Base-by-base conservation (phyloP, 2,329 filamentous ascomycete genomes). In the Pseudocercospora eumusae region DNA sequence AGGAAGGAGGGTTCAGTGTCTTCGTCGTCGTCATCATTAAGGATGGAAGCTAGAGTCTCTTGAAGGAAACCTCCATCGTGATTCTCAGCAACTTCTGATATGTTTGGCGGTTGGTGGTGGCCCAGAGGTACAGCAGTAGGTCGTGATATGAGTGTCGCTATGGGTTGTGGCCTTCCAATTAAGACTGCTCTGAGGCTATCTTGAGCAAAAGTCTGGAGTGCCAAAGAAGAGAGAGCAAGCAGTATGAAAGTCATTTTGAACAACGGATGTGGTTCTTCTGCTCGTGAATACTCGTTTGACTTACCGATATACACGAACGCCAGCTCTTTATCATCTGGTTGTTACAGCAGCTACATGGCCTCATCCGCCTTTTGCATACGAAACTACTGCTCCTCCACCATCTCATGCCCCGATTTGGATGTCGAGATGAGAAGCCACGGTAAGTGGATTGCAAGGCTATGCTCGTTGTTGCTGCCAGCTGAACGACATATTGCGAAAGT, bases 71-170 rank as follows among this genome's bases (percentile, higher is more conserved):
- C 8, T 11, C 7, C 21, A 23, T 13, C 21, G 9, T 10, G 4
- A 21, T 13, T 25, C 18, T 47, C 13, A 15, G n/a, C 4, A 47
- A 25, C 4, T 6, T 47, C 44, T 23, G 44, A 47, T 21, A 23
- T 33, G 18, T 54, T 54, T 10, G 20, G 27, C 11, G 18, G 9
- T 15, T 36, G 23, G 13, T 33, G 27, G 15, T 33, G 23, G 18
- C 36, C 20, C 18, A 23, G 21, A 13, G 44, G 44, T 5, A 47
- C 44, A 23, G 44, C 44, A 25, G 50, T 36, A 9, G 50, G 27
- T 18, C 36, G 50, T 33, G 50, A 36, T 31, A 54, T 20, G 50
- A 54, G 50, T 15, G 50, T 54, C 6, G 27, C 50, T n/a, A 54
- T 36, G 3, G 50, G 50, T 28, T 54, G 50, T 54, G 50, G 50